Percentiles rank a stretch among this genome's conserved stretches.
Conservation (phyloP, 148 eudicot species). For the Talinum fruticosum region DNA sequence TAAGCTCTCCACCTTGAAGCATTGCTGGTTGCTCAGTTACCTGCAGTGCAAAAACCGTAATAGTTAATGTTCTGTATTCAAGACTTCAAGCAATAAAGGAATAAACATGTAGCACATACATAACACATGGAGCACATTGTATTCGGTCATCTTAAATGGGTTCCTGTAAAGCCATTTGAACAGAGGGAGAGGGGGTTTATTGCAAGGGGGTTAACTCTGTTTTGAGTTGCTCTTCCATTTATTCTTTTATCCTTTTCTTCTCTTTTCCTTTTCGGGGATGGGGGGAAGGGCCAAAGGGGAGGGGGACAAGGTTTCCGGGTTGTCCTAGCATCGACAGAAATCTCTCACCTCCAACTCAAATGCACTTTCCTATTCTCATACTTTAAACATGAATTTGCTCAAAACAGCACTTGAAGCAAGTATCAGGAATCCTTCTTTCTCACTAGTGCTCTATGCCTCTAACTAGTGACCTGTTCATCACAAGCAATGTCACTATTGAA, state of each 20-base stretch:
- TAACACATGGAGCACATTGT: constrained; percentile 6
- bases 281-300: too few relatives aligned
- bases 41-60: constrained; percentile 33
- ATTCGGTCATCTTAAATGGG: not conserved
- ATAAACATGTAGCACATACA: not conserved
- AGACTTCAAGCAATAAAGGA: not conserved
- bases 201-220: not conserved
- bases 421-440: not conserved
- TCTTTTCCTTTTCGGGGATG: not conserved
- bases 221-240: not conserved
- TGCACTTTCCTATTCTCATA: not conserved
- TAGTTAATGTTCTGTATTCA: not conserved
- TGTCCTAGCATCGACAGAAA: not conserved
- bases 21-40: constrained; percentile 93
- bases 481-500: not conserved
- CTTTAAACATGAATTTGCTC: not conserved
- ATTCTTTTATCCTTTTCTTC: not conserved
- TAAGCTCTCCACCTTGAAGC: constrained; percentile 99
- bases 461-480: not conserved
- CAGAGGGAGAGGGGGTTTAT: too few relatives aligned
- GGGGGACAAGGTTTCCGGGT: not conserved
- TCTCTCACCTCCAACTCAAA: not conserved
- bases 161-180: not conserved
- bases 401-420: constrained; percentile 7
- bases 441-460: not conserved